Evolutionary conservation across 2,329 filamentous ascomycete species (phyloP), one percentile per base, ranked within the genome.

Genomic region (Cladosporium velox): DNA sequence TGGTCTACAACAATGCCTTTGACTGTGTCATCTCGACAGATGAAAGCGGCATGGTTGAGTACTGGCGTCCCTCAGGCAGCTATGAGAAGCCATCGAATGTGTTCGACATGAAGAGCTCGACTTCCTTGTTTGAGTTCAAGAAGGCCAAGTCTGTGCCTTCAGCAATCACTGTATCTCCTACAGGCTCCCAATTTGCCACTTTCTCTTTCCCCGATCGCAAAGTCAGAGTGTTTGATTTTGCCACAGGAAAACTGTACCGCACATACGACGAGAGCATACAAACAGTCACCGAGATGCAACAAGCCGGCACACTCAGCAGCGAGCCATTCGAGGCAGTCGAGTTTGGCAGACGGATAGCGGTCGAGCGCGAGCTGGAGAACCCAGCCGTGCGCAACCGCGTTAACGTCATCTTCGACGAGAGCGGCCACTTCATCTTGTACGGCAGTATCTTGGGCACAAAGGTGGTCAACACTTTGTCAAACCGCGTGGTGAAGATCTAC

Each of bases 41-140:
- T 71, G 89, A 94, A 71, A 87, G 87, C 64, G 94, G 95, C 28
- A 98, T 98, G 94, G 77, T 99, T 11, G 95, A 99, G 78, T 99
- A 99, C 80, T 99, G 95, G 95, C 86, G 87, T 66, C 93, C 95
- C 0, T 87, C 86, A 68, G 88, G 87, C 1, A 88, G 83, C 47
- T 97, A 92, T 77, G 92, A 96, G 74, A 97, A 98, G 78, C 95
- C 95, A 0, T 89, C 93, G 71, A 92, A 88, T 62, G 93, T 99
- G 21, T 99, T 96, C 76, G 86, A 92, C 71, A 91, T 93, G 80
- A 99, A 99, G 80, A 96, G 92, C 75, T 90, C 91, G 1, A 99
- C 95, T 2, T 95, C 91, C 73, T 84, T 99, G 0, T 99, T 98
- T 75, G 94, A 97, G 63, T 98, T 99, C 82, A 98, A 96, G 75